phyloP scores from a whole-genome alignment of 108 stramenopile genomes.

The Discostella pseudostelligera region DNA sequence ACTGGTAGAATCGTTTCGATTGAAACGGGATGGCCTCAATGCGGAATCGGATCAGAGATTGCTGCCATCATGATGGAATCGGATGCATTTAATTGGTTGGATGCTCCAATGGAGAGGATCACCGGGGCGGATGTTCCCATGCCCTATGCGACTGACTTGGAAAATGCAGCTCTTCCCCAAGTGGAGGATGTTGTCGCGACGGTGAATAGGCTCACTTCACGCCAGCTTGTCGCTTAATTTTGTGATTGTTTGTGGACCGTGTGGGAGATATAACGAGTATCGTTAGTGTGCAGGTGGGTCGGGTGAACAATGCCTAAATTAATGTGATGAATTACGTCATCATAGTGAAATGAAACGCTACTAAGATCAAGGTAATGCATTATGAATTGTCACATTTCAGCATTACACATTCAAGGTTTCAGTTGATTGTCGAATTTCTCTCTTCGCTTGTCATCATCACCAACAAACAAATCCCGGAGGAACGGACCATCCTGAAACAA shows the following conservation, averaged over 20 bases:
- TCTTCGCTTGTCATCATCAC: constrained; percentile 5
- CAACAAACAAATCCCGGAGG: not conserved
- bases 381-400: too few relatives aligned
- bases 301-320: not conserved
- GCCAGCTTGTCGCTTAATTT: constrained; percentile 78
- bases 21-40: constrained; percentile 98
- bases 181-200: constrained; percentile 90
- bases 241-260: not conserved
- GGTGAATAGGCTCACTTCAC: constrained; percentile 81
- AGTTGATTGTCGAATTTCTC: constrained; percentile 10
- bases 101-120: constrained; percentile 97
- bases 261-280: not conserved
- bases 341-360: too few relatives aligned
- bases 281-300: not conserved
- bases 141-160: constrained; percentile 96
- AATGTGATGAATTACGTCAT: not conserved
- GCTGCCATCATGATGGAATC: constrained; percentile 94
- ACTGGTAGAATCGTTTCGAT: constrained; percentile 93
- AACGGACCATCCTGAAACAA: constrained; percentile 44
- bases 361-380: too few relatives aligned
- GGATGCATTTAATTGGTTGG: constrained; percentile 98
- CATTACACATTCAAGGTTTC: not conserved
- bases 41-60: constrained; percentile 97
- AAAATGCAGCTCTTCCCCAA: constrained; percentile 91
- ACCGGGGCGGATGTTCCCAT: constrained; percentile 99